Base-by-base conservation (phyloP, 495 filamentous ascomycete species). In the Penicillium macrosclerotiorum region DNA sequence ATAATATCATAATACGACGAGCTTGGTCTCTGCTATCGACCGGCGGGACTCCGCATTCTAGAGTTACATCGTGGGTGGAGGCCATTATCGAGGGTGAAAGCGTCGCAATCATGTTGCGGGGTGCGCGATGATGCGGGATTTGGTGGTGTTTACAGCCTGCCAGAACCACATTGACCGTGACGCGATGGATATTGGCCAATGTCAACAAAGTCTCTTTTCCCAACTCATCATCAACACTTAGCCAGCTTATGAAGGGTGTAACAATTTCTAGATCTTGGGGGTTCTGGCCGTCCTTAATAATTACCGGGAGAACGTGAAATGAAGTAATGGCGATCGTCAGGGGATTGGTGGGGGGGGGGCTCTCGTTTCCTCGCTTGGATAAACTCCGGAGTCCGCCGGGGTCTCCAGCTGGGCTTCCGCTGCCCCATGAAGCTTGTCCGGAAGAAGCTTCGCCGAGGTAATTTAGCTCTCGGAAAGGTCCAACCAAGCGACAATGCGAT, bases 381-480 rank as follows among this genome's bases (percentile, higher is more conserved):
- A 37, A 37, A 41, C 24, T 30, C 38, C 50, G 50, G 50, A 53
- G 39, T 53, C 50, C 50, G 50, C 39, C 50, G 46, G 46, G 37
- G 36, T 11, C 22, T 25, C 20, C 13, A 19, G 16, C 17, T 22
- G 38, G 37, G 38, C 24, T 20, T 12, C n/a, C 9, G 2, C 33
- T 3, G 11, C 43, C 40, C 49, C 36, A 32, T 14, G 49, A 52
- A 52, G 49, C 49, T 52, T 52, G 30, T 40, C 49, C 30, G 42
- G 7, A 47, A 31, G 23, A 51, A 51, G 49, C 42, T 51, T 51
- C 31, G 37, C 42, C 42, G 37, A 51, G 37, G n/a, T 13, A n/a
- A n/a, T n/a, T n/a, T n/a, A n/a, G n/a, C n/a, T n/a, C n/a, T n/a
- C n/a, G n/a, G n/a, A n/a, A n/a, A n/a, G n/a, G n/a, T n/a, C n/a